phyloP scores from a whole-genome alignment of 805 yeast species.

The Schizosaccharomyces cryophilus region DNA sequence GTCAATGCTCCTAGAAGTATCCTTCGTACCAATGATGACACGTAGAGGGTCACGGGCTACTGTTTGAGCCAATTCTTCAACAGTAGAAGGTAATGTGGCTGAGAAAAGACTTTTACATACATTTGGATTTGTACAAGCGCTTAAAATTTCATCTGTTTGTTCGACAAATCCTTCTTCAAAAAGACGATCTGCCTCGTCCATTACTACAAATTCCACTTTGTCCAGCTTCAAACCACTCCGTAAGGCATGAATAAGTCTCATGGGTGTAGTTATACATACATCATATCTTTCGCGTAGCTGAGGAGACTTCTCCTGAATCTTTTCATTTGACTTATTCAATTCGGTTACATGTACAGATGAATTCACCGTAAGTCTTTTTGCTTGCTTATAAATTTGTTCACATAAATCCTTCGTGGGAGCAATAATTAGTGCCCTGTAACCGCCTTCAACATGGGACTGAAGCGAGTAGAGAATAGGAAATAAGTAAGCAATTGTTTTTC shows the following conservation, averaged over 20 bases:
- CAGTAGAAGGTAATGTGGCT: slow-evolving; percentile 85
- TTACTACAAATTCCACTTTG: slow-evolving; percentile 46
- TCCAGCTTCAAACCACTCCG: slow-evolving; percentile 37
- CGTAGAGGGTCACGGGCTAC: slow-evolving; percentile 73
- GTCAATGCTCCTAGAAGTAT: slow-evolving; percentile 58
- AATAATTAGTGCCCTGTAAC: slow-evolving; percentile 51
- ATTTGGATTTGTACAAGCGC: slow-evolving; percentile 22
- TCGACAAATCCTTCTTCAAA: slow-evolving; percentile 70
- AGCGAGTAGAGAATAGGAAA: slow-evolving; percentile 53
- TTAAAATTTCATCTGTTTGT: slow-evolving; percentile 69
- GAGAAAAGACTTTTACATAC: slow-evolving; percentile 63
- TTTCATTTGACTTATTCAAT: slow-evolving; percentile 41
- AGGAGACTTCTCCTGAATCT: slow-evolving; percentile 30
- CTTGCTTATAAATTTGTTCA: slow-evolving; percentile 51
- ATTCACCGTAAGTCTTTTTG: slow-evolving; percentile 32
- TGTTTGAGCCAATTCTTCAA: slow-evolving; percentile 64
- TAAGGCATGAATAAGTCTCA: slow-evolving; percentile 60
- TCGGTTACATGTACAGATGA: slow-evolving; percentile 35
- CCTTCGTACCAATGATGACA: slow-evolving; percentile 75
- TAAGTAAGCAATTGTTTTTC: slow-evolving; percentile 78
- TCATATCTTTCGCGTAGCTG: slow-evolving; percentile 42
- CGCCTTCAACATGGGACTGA: slow-evolving; percentile 18
- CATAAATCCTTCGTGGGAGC: slow-evolving; percentile 93
- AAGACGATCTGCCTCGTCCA: slow-evolving; percentile 90
- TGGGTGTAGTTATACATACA: slow-evolving; percentile 66